Conservation (phyloP, 108 stramenopile species). For the Skeletonema tropicum region DNA sequence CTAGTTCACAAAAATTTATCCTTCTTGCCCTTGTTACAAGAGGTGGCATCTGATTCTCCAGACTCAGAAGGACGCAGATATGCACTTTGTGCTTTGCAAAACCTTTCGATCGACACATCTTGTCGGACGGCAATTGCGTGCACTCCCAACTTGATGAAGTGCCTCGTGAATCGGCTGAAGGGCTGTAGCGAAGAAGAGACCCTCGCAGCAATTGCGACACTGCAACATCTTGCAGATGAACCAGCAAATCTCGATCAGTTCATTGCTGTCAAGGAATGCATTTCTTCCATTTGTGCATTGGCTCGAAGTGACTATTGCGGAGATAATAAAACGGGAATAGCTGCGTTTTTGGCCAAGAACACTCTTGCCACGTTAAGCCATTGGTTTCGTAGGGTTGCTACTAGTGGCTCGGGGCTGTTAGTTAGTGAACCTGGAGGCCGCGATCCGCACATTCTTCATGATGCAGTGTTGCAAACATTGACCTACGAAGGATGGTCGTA, state of each 20-base stretch:
- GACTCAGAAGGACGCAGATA: conserved; percentile 60
- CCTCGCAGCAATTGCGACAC: conserved; percentile 65
- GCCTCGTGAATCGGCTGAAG: conserved; percentile 54
- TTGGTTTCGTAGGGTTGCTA: conserved; percentile 54
- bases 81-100: conserved; percentile 78
- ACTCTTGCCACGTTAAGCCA: conserved; percentile 43
- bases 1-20: conserved; percentile 61
- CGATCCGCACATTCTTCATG: conserved; percentile 2
- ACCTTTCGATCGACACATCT: conserved; percentile 75
- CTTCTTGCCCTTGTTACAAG: conserved; percentile 67
- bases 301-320: conserved; percentile 56
- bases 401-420: conserved; percentile 34
- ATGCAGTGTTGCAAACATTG: conserved; percentile 23
- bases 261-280: conserved; percentile 77
- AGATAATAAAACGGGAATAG: conserved; percentile 27
- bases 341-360: conserved; percentile 49
- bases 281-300: conserved; percentile 74
- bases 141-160: conserved; percentile 53
- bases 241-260: conserved; percentile 88
- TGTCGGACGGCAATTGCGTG: conserved; percentile 74
- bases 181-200: conserved; percentile 43
- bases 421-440: not conserved
- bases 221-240: conserved; percentile 83
- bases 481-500: conserved; percentile 26
- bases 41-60: conserved; percentile 54